Conservation (phyloP, 2,329 filamentous ascomycete species). For the Aspergillus caelatus region DNA sequence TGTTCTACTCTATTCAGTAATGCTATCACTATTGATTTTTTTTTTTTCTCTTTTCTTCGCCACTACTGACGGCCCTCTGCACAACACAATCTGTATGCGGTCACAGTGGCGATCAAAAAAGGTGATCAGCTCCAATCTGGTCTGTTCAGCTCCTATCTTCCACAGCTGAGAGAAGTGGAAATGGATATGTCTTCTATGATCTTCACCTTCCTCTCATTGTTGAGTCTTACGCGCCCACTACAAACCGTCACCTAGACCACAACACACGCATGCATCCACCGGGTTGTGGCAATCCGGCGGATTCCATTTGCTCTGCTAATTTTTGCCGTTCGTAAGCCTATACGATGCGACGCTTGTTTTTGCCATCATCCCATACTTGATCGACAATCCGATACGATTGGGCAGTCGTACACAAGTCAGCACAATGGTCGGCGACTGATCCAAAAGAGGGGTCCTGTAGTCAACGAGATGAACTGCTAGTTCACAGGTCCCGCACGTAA, state of each 20-base stretch:
- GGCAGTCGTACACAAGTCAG: constrained; percentile 1
- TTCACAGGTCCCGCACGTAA: background rate
- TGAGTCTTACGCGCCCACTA: constrained; percentile 16
- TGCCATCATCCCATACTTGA: background rate
- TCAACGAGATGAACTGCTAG: background rate
- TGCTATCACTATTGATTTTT: background rate
- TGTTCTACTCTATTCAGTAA: background rate
- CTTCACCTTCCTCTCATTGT: constrained; percentile 2
- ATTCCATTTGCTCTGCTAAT: constrained; percentile 7
- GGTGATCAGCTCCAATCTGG: background rate
- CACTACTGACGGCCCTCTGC: background rate
- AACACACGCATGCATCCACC: constrained; percentile 21
- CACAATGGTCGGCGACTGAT: constrained; percentile 3
- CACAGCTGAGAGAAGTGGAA: background rate
- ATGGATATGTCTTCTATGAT: constrained; percentile 7
- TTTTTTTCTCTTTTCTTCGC: background rate
- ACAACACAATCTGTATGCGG: background rate
- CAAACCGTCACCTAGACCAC: constrained; percentile 13
- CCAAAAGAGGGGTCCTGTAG: background rate
- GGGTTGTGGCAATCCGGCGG: constrained; percentile 21
- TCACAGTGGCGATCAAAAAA: constrained; percentile 2
- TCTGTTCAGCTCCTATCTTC: background rate
- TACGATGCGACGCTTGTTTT: constrained; percentile 4
- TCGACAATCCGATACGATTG: constrained; percentile 1
- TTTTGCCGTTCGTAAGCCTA: constrained; percentile 11